phyloP scores from a whole-genome alignment of 2,329 filamentous ascomycete species.

The Daldinia sp. region DNA sequence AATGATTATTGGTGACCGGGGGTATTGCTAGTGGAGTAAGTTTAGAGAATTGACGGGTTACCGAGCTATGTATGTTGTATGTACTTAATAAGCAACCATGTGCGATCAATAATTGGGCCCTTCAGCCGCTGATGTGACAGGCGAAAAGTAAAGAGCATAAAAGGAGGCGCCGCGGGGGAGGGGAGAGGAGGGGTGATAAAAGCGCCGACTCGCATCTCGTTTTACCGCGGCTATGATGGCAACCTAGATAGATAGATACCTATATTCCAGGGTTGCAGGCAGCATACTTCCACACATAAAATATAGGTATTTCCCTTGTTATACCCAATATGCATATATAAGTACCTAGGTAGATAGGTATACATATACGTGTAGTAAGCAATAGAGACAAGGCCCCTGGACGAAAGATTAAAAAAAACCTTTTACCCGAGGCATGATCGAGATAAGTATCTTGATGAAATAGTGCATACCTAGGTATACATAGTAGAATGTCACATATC shows the following conservation, averaged over 20 bases:
- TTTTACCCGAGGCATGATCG: background rate
- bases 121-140: constrained; percentile 32
- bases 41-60: constrained; percentile 9
- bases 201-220: constrained; percentile 29
- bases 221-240: constrained; percentile 1
- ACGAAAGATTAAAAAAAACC: too few relatives aligned
- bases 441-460: background rate
- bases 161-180: too few relatives aligned
- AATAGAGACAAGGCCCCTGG: background rate
- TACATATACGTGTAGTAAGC: constrained; percentile 3
- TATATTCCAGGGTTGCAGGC: too few relatives aligned
- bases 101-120: constrained; percentile 26
- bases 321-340: background rate
- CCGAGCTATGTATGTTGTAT: background rate
- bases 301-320: too few relatives aligned
- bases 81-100: constrained; percentile 29
- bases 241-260: too few relatives aligned
- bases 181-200: constrained; percentile 6
- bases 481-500: too few relatives aligned
- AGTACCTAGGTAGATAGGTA: too few relatives aligned
- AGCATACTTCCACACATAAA: too few relatives aligned
- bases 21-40: constrained; percentile 29
- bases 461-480: background rate
- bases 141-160: constrained; percentile 10
- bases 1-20: constrained; percentile 31